Base-by-base conservation (phyloP, 345 rosid genomes). In the Anacardium occidentale region DNA sequence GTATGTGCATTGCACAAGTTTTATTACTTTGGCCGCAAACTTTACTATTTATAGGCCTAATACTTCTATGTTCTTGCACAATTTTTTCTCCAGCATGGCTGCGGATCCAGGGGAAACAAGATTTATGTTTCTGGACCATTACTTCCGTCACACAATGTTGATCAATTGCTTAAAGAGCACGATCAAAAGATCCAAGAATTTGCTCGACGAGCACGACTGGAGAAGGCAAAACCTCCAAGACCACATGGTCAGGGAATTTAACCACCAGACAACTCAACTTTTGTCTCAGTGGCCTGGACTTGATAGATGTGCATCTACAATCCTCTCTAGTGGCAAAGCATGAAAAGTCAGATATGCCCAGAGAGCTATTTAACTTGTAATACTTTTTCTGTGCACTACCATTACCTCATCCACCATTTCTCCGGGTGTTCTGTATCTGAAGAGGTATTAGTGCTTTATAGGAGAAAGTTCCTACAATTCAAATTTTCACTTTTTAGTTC, bases 131-230 rank as follows among this genome's bases (percentile, higher is more conserved):
- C 99, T 3, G 98, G 99, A 76, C 96, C 98, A 6, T 81, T 92
- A 45, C 82, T 95, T 70, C 83, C 90, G 45, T 84, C 97, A 24
- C 83, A 87, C 82, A 87, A 95, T 71, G 84, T 89, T 22, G 98
- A 92, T 44, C 94, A 90, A 58, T 86, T 95, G 96, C 88, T 92
- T n/a, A 89, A 85, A 84, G 99, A 95, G 63, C 97, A 89, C 5
- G 96, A 95, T 64, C 75, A 85, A 5, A 84, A 80, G 79, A 83
- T 95, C 51, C 97, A 91, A 74, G 97, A 92, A 72, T 87, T 75
- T 65, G 84, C 90, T 72, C 82, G 95, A 34, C 74, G 80, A 56
- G 74, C 83, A 12, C 79, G 87, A 60, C 78, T 73, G 3, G 89
- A 82, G 71, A 82, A 72, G 82, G 51, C 83, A 6, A 90, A 80